Evolutionary conservation across 140 eudicot genomes (phyloP).

Genomic region (Erigeron philadelphicus): DNA sequence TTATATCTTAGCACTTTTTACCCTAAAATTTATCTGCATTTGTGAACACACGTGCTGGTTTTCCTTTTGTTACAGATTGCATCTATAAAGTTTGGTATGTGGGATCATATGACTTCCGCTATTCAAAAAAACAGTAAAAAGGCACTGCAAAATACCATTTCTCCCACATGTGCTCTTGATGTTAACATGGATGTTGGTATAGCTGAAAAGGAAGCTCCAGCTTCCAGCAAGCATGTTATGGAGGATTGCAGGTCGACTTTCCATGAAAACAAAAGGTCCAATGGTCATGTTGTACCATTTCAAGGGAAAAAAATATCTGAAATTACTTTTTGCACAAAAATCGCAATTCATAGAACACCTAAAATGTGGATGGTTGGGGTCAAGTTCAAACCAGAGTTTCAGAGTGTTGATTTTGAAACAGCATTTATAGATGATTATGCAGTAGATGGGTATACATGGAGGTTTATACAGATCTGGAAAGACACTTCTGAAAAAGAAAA

Average conservation of each 20-base stretch:
- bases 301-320: conserved; percentile 33
- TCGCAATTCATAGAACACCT: conserved; percentile 27
- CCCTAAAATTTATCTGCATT: background rate
- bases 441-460: conserved; percentile 36
- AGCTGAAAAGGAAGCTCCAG: conserved; percentile 25
- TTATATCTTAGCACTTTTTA: background rate
- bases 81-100: conserved; percentile 67
- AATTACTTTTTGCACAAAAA: conserved; percentile 7
- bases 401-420: conserved; percentile 14
- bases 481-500: conserved; percentile 38
- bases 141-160: conserved; percentile 10
- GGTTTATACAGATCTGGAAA: conserved; percentile 60
- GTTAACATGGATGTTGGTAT: conserved; percentile 44
- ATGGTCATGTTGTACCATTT: conserved; percentile 1
- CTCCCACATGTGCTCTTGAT: conserved; percentile 14
- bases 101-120: conserved; percentile 58
- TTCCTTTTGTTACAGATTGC: conserved; percentile 44
- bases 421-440: conserved; percentile 26
- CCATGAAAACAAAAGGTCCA: conserved; percentile 19
- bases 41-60: background rate
- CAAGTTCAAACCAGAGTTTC: conserved; percentile 23
- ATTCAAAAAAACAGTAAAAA: conserved; percentile 32
- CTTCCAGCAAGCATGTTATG: conserved; percentile 22
- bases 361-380: conserved; percentile 23
- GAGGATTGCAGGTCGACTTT: conserved; percentile 14